These are phyloP conservation scores for Picea sitchensis DNA, from an alignment of 75 land plant species.

Conservation along the genomic window DNA sequence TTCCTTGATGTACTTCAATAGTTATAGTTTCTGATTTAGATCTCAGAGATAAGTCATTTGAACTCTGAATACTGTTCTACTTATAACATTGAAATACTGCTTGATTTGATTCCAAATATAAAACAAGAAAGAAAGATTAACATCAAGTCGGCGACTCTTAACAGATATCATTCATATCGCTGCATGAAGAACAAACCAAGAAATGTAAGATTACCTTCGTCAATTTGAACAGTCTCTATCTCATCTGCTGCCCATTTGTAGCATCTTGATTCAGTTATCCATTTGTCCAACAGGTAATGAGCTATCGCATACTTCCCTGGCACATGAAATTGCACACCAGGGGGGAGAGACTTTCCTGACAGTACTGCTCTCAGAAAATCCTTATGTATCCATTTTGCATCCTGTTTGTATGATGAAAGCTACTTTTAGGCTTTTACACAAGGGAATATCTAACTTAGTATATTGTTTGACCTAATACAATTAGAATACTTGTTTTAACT, in stretches of 20 bases:
- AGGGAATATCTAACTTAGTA: background rate
- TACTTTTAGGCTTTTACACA: background rate
- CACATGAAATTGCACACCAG: constrained; percentile 21
- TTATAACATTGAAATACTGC: background rate
- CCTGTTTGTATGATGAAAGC: constrained; percentile 14
- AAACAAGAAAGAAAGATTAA: background rate
- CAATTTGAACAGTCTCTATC: constrained; percentile 30
- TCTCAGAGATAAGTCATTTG: background rate
- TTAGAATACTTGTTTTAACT: background rate
- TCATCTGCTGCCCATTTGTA: constrained; percentile 28
- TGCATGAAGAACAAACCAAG: background rate
- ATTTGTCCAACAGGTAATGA: constrained; percentile 28
- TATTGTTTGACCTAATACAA: background rate
- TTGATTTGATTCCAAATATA: background rate
- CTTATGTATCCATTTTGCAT: constrained; percentile 49
- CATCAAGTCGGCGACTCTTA: background rate
- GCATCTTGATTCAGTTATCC: constrained; percentile 17
- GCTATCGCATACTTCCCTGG: constrained; percentile 55
- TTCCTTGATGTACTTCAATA: no score
- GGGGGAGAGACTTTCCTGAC: constrained; percentile 17
- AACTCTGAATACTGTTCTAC: background rate
- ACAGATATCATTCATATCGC: background rate
- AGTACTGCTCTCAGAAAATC: constrained; percentile 30
- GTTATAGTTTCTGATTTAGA: no score
- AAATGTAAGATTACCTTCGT: constrained; percentile 28